phyloP scores from a whole-genome alignment of 2,329 filamentous ascomycete species.

The Cercospora sp. region DNA sequence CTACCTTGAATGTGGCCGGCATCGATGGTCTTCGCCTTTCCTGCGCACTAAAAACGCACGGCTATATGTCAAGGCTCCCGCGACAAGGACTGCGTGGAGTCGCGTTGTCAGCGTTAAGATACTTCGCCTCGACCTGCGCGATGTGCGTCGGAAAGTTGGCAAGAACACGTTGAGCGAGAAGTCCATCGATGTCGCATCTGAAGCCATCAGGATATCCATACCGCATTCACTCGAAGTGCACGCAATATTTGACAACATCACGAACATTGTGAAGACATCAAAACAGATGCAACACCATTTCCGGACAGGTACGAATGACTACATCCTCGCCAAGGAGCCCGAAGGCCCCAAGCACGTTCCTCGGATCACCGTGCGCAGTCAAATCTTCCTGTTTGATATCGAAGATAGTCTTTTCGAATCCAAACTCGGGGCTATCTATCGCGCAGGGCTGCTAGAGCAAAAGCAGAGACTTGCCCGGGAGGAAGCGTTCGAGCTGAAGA shows the following conservation, averaged over 20 bases:
- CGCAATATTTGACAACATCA: conserved; percentile 88
- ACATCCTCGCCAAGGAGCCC: conserved; percentile 80
- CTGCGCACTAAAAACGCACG: conserved; percentile 73
- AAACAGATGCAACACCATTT: conserved; percentile 94
- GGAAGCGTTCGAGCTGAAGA: conserved; percentile 84
- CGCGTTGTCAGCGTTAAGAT: conserved; percentile 81
- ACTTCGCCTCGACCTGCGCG: conserved; percentile 75
- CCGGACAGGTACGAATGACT: conserved; percentile 81
- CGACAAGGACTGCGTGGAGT: conserved; percentile 81
- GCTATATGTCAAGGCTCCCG: conserved; percentile 84
- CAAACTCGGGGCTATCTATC: conserved; percentile 93
- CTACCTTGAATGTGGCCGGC: conserved; percentile 75
- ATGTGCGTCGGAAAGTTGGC: conserved; percentile 67
- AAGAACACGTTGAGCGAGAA: conserved; percentile 65
- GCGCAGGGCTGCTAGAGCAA: conserved; percentile 84
- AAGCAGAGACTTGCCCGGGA: conserved; percentile 85
- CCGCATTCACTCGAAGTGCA: conserved; percentile 90
- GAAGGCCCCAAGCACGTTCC: conserved; percentile 85
- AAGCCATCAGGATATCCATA: conserved; percentile 83
- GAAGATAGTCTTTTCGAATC: conserved; percentile 97
- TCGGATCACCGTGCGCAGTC: conserved; percentile 77
- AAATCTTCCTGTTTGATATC: conserved; percentile 83
- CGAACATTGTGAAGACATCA: conserved; percentile 82
- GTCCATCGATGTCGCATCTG: conserved; percentile 78
- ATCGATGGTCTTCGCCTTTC: conserved; percentile 85